A percentile compares a stretch with the other conserved stretches of the same genome.
phyloP scores from a whole-genome alignment of 2,329 filamentous ascomycete species.

The Monilinia polystroma region DNA sequence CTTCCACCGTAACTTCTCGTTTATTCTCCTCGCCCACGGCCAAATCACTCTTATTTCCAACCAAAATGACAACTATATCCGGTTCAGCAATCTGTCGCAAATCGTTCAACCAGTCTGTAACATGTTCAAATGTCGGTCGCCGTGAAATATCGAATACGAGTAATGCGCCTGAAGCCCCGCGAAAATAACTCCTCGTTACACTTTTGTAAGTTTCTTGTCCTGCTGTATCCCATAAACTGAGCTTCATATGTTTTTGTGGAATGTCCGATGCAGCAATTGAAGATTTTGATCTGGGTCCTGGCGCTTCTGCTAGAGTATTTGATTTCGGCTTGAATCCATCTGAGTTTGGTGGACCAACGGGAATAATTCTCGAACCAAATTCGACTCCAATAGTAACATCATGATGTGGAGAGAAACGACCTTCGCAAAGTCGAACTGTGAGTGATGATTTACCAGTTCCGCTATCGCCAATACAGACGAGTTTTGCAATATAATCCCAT shows the following conservation, averaged over 20 bases:
- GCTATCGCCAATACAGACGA: conserved; percentile 95
- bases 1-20: conserved; percentile 75
- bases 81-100: conserved; percentile 93
- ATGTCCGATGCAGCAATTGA: conserved; percentile 54
- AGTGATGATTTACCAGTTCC: conserved; percentile 94
- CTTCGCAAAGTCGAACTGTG: conserved; percentile 93
- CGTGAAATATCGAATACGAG: conserved; percentile 95
- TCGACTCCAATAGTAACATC: conserved; percentile 99
- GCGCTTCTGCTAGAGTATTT: conserved; percentile 38
- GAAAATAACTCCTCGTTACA: conserved; percentile 81
- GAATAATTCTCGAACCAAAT: conserved; percentile 89
- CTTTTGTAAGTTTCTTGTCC: conserved; percentile 98
- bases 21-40: conserved; percentile 58
- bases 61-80: conserved; percentile 89
- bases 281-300: conserved; percentile 34
- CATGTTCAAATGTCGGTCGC: conserved; percentile 79
- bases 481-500: conserved; percentile 99
- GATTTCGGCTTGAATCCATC: conserved; percentile 48
- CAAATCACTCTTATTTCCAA: conserved; percentile 93
- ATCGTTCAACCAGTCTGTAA: conserved; percentile 91
- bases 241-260: conserved; percentile 82
- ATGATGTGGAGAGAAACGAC: conserved; percentile 89
- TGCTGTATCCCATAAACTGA: conserved; percentile 92
- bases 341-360: conserved; percentile 76
- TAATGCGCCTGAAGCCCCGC: conserved; percentile 67